Evolutionary conservation across 768 basidiomycete species (phyloP), one percentile per base, ranked within the genome.

Genomic region (Collybiopsis confluens): DNA sequence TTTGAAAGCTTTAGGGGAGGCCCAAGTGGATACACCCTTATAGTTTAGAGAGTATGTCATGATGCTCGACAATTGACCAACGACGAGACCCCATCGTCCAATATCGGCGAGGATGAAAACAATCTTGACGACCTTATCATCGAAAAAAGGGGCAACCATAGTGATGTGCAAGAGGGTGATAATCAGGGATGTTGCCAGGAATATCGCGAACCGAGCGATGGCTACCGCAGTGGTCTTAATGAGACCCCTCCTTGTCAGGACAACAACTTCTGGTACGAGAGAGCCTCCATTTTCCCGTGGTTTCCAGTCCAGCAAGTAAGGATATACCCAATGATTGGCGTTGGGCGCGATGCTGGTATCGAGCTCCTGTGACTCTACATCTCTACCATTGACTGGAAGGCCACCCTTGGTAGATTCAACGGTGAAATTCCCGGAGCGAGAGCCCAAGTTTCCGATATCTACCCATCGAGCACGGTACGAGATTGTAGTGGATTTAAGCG

Each of bases 31-130:
- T 8, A 52, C 40, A 6, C 50, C 50, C 33, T 52, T 52, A 42
- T 42, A 52, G 26, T 52, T 40, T 9, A 52, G 50, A 30, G 50
- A 52, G 26, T 52, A 52, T 26, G 50, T 52, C 36, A 52, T 24
- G 27, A 52, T 27, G 26, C 50, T 52, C 20, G 50, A 33, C 7
- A 42, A 26, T 30, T 52, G 50, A 9, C 50, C 50, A 20, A 52
- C 42, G 13, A 52, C 51, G 3, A 52, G 30, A n/a, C 43, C 4
- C 51, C 51, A 52, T 2, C 51, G 51, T 21, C 51, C 51, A 35
- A 52, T 44, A 18, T 52, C 51, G 5, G 40, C 51, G 4, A 52
- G 6, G 24, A 52, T 52, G 3, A 52, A 18, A 28, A 43, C 23
- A 20, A 21, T 21, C 16, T 52, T 52, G 26, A 30, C 28, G 9